Base-by-base conservation (phyloP, 2,329 filamentous ascomycete genomes). In the Metarhizium rileyi region DNA sequence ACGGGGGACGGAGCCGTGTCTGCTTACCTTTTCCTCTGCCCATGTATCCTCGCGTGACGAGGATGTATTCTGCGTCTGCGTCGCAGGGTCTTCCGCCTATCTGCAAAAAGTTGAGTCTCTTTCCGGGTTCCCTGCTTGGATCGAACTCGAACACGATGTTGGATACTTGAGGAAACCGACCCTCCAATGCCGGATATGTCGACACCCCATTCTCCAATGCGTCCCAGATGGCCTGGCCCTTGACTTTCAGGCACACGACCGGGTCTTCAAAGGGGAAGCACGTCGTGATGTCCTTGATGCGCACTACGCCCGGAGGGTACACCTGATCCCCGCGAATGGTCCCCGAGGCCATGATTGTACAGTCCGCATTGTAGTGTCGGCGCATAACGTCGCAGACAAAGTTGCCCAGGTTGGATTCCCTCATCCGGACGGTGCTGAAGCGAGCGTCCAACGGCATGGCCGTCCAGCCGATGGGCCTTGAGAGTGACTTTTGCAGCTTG, bases 251-350 rank as follows among this genome's bases (percentile, higher is more conserved):
- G 4, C 94, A 80, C 0, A 95, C 84, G 1, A 90, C 86, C 0
- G 90, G 89, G 55, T 95, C 90, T 62, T 95, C 90, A 58, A 96
- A 95, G 0, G 90, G 90, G 57, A 95, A 95, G 61, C 88, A 95
- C 46, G 87, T 86, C 50, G 90, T 79, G n/a, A 94, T 80, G 59
- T 94, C 88, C 60, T 87, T 87, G 52, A 95, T 70, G 23, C 83
- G 74, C 7, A 95, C 70, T 0, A 90, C 73, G 0, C 90, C 90
- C 0, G 88, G 87, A 0, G 88, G 82, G 59, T 95, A 95, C 28
- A 95, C 83, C 64, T 93, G 87, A 61, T 95, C 90, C 1, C 89
- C 90, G 14, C 90, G 80, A 48, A 95, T 88, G 0, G 90, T 95
- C 0, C 90, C 90, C 0, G 86, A 78, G 0, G 87, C 88, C 83